Conservation (phyloP, 2,329 filamentous ascomycete species). For the Dothistroma pini region DNA sequence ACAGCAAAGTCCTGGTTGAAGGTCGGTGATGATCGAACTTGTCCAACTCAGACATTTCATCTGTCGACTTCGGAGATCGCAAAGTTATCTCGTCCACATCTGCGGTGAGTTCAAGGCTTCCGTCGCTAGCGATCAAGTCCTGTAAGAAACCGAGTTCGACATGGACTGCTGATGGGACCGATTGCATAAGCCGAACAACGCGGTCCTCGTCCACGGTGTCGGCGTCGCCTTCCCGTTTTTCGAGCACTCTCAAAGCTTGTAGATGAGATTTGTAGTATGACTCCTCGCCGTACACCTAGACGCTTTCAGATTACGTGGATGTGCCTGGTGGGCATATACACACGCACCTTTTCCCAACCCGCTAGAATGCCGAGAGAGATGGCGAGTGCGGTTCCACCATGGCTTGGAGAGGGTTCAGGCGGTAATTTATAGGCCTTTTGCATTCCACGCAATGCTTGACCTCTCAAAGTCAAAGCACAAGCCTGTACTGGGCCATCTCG, state of each 20-base stretch:
- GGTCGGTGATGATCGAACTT: background rate
- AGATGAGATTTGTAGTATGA: background rate
- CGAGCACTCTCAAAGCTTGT: background rate
- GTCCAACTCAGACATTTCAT: background rate
- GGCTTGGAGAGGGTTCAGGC: background rate
- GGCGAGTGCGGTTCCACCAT: background rate
- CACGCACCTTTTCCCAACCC: background rate
- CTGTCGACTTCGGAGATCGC: background rate
- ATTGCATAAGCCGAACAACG: background rate
- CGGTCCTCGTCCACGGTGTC: background rate
- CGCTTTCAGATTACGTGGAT: background rate
- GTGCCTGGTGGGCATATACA: background rate
- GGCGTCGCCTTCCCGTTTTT: background rate
- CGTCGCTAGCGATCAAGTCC: background rate
- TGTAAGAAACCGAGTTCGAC: background rate
- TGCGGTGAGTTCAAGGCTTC: background rate
- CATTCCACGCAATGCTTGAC: background rate
- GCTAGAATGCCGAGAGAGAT: background rate
- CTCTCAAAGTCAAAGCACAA: background rate
- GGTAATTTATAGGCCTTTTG: background rate
- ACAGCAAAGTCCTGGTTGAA: background rate
- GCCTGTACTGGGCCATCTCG: background rate
- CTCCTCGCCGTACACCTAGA: background rate
- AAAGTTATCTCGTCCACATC: background rate
- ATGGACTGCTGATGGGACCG: background rate